Percentiles rank a stretch among this genome's conserved stretches.
phyloP scores from a whole-genome alignment of 306 rosid genomes.

The Castanea sativa region DNA sequence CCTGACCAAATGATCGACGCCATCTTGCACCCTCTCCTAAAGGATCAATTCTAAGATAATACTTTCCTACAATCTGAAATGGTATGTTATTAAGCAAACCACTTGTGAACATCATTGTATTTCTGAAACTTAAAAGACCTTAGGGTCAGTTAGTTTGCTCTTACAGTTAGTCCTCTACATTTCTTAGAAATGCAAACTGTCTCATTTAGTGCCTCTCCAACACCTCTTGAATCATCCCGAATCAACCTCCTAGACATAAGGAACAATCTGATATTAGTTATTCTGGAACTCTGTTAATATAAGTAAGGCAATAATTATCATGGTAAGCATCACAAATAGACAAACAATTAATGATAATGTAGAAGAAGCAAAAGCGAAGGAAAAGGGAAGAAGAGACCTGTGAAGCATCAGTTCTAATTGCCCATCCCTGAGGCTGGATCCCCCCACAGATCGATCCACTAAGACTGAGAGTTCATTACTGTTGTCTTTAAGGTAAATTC shows the following conservation, averaged over 20 bases:
- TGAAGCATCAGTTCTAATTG: constrained; percentile 79
- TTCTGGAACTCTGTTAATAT: too few species aligned
- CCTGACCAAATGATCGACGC: constrained; percentile 92
- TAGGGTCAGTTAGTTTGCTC: constrained; percentile 22
- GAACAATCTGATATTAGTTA: too few species aligned
- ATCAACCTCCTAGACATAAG: constrained; percentile 59
- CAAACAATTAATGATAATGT: neutral
- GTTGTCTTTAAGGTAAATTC: constrained; percentile 56
- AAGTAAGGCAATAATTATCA: too few species aligned
- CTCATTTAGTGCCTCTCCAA: constrained; percentile 77
- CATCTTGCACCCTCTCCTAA: constrained; percentile 81
- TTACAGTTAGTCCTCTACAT: constrained; percentile 75
- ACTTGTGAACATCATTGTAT: constrained; percentile 8
- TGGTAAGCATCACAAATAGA: too few species aligned
- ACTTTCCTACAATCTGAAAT: constrained; percentile 67
- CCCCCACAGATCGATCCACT: constrained; percentile 80
- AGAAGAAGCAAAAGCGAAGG: neutral
- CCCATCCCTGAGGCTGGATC: constrained; percentile 74
- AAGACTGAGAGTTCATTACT: constrained; percentile 60
- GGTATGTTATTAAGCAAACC: constrained; percentile 5
- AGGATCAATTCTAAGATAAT: constrained; percentile 75
- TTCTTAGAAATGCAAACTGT: constrained; percentile 59
- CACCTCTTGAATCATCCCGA: constrained; percentile 80
- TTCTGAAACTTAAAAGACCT: constrained; percentile 2
- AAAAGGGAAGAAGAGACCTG: constrained; percentile 42